A percentile compares a stretch with the other conserved stretches of the same genome.
Conservation (phyloP, 805 yeast species). For the Starmerella davenportii region DNA sequence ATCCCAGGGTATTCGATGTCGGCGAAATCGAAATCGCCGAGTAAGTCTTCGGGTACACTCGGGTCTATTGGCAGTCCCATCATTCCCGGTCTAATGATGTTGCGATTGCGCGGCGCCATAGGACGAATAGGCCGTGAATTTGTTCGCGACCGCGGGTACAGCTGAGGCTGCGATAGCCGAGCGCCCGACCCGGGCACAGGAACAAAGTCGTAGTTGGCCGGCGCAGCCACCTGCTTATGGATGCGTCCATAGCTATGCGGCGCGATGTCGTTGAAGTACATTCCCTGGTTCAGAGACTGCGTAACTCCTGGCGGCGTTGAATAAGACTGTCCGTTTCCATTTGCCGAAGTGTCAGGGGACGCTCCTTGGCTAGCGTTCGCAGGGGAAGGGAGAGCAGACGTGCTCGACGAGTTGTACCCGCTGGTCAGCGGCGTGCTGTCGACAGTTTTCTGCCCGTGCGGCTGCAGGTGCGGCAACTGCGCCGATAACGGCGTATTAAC, state of each 20-base stretch:
- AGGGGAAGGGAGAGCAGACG: neutral
- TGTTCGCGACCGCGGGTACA: neutral
- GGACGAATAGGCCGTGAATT: neutral
- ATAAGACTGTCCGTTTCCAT: neutral
- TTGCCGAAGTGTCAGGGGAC: neutral
- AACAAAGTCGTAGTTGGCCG: neutral
- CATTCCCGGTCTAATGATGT: constrained; percentile 15
- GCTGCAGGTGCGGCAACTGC: too few relatives aligned
- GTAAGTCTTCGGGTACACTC: constrained; percentile 11
- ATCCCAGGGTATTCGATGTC: neutral
- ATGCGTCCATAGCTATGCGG: constrained; percentile 11
- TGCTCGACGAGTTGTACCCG: neutral
- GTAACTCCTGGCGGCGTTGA: neutral
- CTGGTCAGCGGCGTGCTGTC: neutral
- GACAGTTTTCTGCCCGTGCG: too few relatives aligned
- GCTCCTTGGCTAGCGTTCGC: neutral
- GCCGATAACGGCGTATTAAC: too few relatives aligned
- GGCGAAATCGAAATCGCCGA: constrained; percentile 7
- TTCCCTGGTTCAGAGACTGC: neutral
- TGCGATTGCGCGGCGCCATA: constrained; percentile 6
- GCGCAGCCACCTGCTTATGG: constrained; percentile 8
- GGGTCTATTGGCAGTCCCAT: constrained; percentile 15
- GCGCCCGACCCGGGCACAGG: constrained; percentile 1
- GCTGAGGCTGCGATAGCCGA: neutral
- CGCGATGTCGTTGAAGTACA: constrained; percentile 3